phyloP scores from a whole-genome alignment of 305 asterid genomes.

The Solanum chacoense region DNA sequence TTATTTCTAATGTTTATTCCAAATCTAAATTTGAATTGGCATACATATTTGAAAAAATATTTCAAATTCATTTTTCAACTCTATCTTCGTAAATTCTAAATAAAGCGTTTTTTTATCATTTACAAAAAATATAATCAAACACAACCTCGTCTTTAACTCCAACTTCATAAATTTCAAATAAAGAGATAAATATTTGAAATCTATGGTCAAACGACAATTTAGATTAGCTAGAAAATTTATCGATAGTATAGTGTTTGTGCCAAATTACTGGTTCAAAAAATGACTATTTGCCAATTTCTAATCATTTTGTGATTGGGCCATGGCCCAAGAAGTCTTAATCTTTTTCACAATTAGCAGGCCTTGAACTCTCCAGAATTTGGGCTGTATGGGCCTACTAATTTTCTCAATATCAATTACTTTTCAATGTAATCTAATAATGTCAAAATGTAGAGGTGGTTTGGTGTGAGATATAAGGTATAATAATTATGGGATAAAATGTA shows the following conservation, averaged over 20 bases:
- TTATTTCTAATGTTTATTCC: neutral
- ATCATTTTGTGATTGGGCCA: neutral
- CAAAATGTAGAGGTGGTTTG: neutral
- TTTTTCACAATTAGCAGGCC: neutral
- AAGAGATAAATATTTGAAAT: neutral
- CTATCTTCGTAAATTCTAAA: too few species aligned
- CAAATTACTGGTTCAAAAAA: neutral
- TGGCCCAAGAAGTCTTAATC: too few species aligned
- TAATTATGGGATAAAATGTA: too few species aligned
- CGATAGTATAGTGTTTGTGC: neutral
- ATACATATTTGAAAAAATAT: neutral
- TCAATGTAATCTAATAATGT: neutral
- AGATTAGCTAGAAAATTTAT: neutral
- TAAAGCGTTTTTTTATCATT: neutral
- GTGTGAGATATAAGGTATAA: neutral
- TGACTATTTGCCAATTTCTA: neutral
- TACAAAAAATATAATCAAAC: neutral
- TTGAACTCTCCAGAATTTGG: neutral
- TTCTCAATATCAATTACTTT: neutral
- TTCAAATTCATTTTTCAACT: neutral
- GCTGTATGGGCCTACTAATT: neutral
- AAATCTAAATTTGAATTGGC: neutral
- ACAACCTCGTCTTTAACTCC: neutral
- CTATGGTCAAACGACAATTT: neutral
- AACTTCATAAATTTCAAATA: neutral